phyloP scores from a whole-genome alignment of 495 filamentous ascomycete species.

The Astrothelium macrocarpum region DNA sequence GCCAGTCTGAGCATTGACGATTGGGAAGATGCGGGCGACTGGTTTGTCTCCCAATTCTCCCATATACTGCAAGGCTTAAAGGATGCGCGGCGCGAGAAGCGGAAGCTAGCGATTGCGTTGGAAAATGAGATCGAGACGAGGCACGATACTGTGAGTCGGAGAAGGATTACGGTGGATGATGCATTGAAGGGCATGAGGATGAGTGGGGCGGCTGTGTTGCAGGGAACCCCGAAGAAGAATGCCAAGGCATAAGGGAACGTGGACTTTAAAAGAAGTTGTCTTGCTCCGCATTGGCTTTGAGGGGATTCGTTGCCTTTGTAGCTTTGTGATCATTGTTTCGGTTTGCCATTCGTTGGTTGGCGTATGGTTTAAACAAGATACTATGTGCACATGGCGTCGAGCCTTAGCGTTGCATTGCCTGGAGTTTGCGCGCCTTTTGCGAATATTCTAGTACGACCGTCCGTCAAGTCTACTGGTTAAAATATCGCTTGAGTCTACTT shows the following conservation, averaged over 20 bases:
- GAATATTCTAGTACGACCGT: no score
- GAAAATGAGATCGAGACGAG: slow-evolving; percentile 55
- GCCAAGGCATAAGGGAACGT: background rate
- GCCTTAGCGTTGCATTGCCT: no score
- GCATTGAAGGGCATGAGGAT: slow-evolving; percentile 48
- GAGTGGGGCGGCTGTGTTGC: slow-evolving; percentile 35
- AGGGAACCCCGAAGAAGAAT: slow-evolving; percentile 25
- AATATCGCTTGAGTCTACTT: no score
- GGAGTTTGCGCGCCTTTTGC: no score
- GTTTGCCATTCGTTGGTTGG: no score
- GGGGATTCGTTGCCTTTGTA: no score
- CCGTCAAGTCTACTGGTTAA: no score
- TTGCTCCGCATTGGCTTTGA: background rate
- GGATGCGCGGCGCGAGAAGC: slow-evolving; percentile 52
- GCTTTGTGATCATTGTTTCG: no score
- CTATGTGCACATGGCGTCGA: no score
- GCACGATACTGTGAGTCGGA: slow-evolving; percentile 44
- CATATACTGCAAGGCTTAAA: slow-evolving; percentile 54
- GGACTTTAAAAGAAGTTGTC: background rate
- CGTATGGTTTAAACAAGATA: no score
- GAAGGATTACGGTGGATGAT: slow-evolving; percentile 43
- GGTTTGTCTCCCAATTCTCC: slow-evolving; percentile 61
- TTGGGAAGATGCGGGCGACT: slow-evolving; percentile 78
- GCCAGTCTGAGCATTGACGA: slow-evolving; percentile 53
- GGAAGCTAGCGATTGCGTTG: slow-evolving; percentile 54